Conservation (phyloP, 2,329 filamentous ascomycete species). For the Pseudopyricularia cyperi region DNA sequence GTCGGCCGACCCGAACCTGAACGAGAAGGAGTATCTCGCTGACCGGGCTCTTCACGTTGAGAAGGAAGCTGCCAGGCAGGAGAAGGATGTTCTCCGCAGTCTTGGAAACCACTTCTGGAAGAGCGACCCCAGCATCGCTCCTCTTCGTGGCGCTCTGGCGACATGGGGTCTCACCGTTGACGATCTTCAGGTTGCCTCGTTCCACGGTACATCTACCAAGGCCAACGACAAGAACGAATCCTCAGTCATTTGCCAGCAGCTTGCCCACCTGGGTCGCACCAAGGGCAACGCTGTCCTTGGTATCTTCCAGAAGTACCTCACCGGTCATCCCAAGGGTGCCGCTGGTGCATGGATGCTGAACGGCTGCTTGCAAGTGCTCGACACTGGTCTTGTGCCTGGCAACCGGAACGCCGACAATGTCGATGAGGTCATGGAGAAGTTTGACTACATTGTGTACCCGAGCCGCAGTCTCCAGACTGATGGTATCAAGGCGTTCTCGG, state of each 20-base stretch:
- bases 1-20: constrained; percentile 58
- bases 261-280: constrained; percentile 83
- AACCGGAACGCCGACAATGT: constrained; percentile 98
- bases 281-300: constrained; percentile 94
- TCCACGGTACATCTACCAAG: constrained; percentile 97
- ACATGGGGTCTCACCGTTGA: constrained; percentile 98
- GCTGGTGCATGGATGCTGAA: constrained; percentile 99
- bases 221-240: constrained; percentile 99
- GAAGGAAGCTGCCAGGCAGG: constrained; percentile 75
- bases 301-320: constrained; percentile 99
- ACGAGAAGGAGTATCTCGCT: constrained; percentile 73
- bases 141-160: constrained; percentile 86
- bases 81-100: constrained; percentile 84
- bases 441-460: constrained; percentile 95
- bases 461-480: constrained; percentile 94
- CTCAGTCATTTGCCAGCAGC: constrained; percentile 90
- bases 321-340: constrained; percentile 97
- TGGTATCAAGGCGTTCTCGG: constrained; percentile 95
- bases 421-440: constrained; percentile 92
- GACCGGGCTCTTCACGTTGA: constrained; percentile 81
- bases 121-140: constrained; percentile 83
- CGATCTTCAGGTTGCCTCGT: constrained; percentile 87
- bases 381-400: constrained; percentile 84
- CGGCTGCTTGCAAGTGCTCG: constrained; percentile 89
- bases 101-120: constrained; percentile 99